phyloP scores from a whole-genome alignment of 768 basidiomycete genomes.

The Lyophyllum atratum region DNA sequence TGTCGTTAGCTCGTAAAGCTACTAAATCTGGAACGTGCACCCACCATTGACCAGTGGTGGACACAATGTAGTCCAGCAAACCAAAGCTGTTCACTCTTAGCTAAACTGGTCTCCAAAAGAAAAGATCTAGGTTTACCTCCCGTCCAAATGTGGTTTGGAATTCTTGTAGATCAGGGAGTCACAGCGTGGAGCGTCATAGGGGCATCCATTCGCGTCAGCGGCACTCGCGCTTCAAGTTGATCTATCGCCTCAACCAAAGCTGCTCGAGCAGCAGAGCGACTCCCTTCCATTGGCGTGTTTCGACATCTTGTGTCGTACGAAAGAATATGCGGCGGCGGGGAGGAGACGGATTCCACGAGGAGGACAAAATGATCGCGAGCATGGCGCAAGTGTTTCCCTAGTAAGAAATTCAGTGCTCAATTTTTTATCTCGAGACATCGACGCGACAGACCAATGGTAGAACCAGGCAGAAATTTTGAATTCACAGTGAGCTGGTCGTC shows the following conservation, averaged over 20 bases:
- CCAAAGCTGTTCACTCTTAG: slow-evolving; percentile 59
- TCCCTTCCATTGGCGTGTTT: slow-evolving; percentile 84
- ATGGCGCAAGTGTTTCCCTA: slow-evolving; percentile 87
- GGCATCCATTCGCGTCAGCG: slow-evolving; percentile 49
- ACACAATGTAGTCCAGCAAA: slow-evolving; percentile 85
- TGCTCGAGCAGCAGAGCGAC: slow-evolving; percentile 55
- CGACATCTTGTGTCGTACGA: slow-evolving; percentile 78
- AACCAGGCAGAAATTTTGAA: slow-evolving; percentile 82
- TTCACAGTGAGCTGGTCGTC: slow-evolving; percentile 70
- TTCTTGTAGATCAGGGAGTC: slow-evolving; percentile 73
- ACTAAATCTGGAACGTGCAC: background rate
- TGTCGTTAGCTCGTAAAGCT: slow-evolving; percentile 6
- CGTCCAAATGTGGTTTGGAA: slow-evolving; percentile 81
- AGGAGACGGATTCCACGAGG: slow-evolving; percentile 55
- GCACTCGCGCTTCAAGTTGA: slow-evolving; percentile 55
- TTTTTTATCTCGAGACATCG: background rate
- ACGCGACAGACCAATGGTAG: slow-evolving; percentile 71
- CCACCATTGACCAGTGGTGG: slow-evolving; percentile 91
- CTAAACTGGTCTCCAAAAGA: background rate
- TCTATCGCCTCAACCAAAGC: slow-evolving; percentile 58
- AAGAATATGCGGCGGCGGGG: slow-evolving; percentile 49
- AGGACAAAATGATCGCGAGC: slow-evolving; percentile 82
- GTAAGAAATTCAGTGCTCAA: slow-evolving; percentile 4
- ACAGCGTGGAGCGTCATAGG: slow-evolving; percentile 77
- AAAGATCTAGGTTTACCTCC: slow-evolving; percentile 51